Evolutionary conservation across 2,329 filamentous ascomycete species (phyloP).

Genomic region (Epichloe hybrida): DNA sequence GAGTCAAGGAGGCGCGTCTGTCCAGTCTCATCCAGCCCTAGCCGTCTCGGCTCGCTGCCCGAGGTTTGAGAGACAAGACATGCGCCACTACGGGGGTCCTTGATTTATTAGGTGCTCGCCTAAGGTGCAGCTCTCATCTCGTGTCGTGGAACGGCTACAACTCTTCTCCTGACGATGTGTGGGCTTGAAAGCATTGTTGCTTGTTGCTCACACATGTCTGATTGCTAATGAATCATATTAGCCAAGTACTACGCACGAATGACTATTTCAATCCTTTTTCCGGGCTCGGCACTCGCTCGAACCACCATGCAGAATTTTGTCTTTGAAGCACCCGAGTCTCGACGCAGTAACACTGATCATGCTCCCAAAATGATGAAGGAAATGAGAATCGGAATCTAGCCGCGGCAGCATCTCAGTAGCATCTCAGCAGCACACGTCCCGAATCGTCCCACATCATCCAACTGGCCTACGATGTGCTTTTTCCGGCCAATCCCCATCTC

Average conservation of each 20-base stretch:
- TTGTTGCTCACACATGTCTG: background rate
- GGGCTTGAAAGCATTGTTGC: background rate
- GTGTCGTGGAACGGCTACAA: too few species aligned
- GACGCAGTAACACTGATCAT: too few species aligned
- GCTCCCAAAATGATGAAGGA: too few species aligned
- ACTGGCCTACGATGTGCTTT: background rate
- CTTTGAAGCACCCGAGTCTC: background rate
- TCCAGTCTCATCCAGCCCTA: background rate
- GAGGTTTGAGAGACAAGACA: background rate
- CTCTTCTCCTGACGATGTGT: background rate
- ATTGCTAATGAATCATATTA: background rate
- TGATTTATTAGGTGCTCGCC: background rate
- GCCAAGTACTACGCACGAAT: too few species aligned
- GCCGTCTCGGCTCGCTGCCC: background rate
- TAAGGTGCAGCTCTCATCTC: too few species aligned
- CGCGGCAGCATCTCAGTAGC: too few species aligned
- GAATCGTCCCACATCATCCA: constrained; percentile 1
- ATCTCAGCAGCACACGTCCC: background rate
- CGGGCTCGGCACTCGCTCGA: background rate
- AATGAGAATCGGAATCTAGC: background rate
- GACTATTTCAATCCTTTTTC: too few species aligned
- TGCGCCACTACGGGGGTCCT: background rate
- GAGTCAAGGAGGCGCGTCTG: too few species aligned
- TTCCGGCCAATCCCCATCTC: background rate
- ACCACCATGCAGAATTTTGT: background rate